Base-by-base conservation (phyloP, 768 basidiomycete genomes). In the Paxillus rubicundulus region DNA sequence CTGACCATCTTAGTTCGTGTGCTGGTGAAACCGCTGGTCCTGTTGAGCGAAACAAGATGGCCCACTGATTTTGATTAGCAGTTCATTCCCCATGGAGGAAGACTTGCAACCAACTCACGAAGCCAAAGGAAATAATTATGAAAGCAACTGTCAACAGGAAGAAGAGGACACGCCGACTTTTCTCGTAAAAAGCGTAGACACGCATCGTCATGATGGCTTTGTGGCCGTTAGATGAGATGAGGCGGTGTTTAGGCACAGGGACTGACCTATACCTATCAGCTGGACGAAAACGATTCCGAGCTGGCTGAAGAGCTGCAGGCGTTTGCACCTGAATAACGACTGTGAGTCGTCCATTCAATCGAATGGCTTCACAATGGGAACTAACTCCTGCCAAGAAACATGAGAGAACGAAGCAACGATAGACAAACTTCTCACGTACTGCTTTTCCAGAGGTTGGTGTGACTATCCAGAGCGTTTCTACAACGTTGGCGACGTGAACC, bases 401-500 rank as follows among this genome's bases (percentile, higher is more conserved):
- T 30, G 17, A 27, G 34, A 40, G 32, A 50, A 28, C 4, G 18
- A 24, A n/a, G n/a, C 8, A 16, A 18, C 30, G 14, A 18, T 33
- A 12, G 1, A 34, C 14, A 14, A 12, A 6, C 28, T 20, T 20
- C 9, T 2, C 14, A 52, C 57, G 28, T 50, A 62, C 57, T 28
- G 36, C 9, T 9, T 41, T 33, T 17, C 30, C 5, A 13, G 41
- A 30, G 7, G 3, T 9, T 4, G 32, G 32, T 21, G 5, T n/a
- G 10, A 16, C 2, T 21, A 58, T 51, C 64, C 67, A 73, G 47
- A 74, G 75, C 17, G 58, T 65, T 43, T 73, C 68, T 4, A 69
- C 41, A 27, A 72, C 50, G 32, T 73, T 65, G 12, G 76, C 72
- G 10, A 74, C 58, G 33, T 74, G 76, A 6, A 72, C 71, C 12